A percentile compares a stretch with the other conserved stretches of the same genome.
These are phyloP conservation scores for Fagopyrum homotropicum DNA, from an alignment of 148 eudicot genomes.

Conservation along the genomic window DNA sequence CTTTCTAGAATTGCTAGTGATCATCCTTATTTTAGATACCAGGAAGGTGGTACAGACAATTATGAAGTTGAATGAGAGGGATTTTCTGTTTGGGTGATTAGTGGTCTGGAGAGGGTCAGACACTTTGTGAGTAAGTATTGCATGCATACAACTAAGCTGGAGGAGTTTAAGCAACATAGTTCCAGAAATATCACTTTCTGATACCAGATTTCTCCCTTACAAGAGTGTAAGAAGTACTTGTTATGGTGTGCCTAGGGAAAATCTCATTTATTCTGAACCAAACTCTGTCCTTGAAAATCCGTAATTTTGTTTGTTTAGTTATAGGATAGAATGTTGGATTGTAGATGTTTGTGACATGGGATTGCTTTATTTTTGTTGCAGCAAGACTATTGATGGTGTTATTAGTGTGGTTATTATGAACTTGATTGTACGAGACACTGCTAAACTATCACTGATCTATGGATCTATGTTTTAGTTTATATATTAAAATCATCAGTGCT, in stretches of 20 bases:
- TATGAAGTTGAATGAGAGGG: background rate
- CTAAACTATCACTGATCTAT: background rate
- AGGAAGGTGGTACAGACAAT: background rate
- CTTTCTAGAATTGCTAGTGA: background rate
- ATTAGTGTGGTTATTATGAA: background rate
- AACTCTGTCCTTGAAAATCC: background rate
- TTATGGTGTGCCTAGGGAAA: background rate
- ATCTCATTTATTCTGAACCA: background rate
- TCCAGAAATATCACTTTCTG: background rate
- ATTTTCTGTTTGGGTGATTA: background rate
- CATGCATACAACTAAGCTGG: background rate
- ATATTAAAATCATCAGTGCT: background rate
- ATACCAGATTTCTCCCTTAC: background rate
- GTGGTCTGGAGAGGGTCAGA: background rate
- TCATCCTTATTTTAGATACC: background rate
- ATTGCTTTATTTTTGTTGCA: background rate
- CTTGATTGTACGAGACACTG: background rate
- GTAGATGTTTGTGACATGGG: background rate
- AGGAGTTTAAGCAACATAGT: background rate
- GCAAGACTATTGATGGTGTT: background rate
- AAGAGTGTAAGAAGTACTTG: background rate
- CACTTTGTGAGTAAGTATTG: background rate
- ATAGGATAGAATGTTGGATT: background rate
- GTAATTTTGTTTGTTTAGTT: background rate
- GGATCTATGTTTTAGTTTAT: background rate